phyloP scores from a whole-genome alignment of 305 asterid genomes.

The Fraxinus ornus region DNA sequence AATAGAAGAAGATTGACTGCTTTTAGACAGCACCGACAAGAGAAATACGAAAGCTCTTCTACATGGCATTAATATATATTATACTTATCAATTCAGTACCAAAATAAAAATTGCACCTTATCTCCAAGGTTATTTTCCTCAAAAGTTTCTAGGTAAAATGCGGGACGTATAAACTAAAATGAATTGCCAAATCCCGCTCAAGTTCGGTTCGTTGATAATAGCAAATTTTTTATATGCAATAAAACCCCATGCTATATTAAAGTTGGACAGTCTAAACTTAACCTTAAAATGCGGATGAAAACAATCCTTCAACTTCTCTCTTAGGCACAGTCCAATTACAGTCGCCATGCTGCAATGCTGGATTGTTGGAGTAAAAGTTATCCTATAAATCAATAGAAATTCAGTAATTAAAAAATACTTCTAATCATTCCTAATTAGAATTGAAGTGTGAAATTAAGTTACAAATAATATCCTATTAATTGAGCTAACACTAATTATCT shows the following conservation, averaged over 20 bases:
- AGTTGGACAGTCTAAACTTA: not conserved
- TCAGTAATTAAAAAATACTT: not conserved
- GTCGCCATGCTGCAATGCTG: conserved; percentile 95
- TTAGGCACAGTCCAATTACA: conserved; percentile 80
- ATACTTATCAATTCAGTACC: not conserved
- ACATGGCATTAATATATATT: not conserved
- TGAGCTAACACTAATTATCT: not conserved
- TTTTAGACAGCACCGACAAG: not conserved
- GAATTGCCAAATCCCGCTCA: not conserved
- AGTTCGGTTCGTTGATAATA: not conserved
- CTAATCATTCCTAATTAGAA: not conserved
- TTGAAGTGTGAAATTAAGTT: not conserved
- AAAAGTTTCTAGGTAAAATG: not conserved
- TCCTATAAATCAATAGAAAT: conserved; percentile 38
- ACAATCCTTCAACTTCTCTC: conserved; percentile 71
- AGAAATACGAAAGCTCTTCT: not conserved
- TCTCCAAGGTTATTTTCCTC: not conserved
- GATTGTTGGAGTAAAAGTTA: conserved; percentile 87
- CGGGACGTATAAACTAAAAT: not conserved
- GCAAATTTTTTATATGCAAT: not conserved
- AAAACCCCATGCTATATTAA: not conserved
- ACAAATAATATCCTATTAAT: not conserved
- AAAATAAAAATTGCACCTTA: not conserved
- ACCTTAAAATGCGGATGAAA: conserved; percentile 90
- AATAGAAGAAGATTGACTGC: not conserved